A percentile compares a stretch with the other conserved stretches of the same genome.
Evolutionary conservation across 192 early-diverging fungal species (phyloP).

Genomic region (Gaertneriomyces sp.): DNA sequence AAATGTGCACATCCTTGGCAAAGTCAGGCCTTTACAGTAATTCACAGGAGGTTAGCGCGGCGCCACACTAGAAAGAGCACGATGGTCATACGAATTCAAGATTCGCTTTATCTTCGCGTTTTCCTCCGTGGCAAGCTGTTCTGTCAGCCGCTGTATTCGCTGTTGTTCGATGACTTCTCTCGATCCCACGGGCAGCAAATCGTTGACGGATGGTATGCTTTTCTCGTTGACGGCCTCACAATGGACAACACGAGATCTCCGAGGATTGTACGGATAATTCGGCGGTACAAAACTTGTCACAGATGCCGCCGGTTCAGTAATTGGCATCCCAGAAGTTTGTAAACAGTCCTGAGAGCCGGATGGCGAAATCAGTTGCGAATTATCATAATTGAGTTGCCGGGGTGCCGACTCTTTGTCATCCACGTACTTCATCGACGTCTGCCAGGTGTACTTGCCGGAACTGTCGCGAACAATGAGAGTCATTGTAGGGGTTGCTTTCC

Average conservation of each 20-base stretch:
- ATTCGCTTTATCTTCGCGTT: too few relatives aligned
- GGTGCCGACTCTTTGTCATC: constrained; percentile 14
- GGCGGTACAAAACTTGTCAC: constrained; percentile 6
- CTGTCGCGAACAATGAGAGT: constrained; percentile 63
- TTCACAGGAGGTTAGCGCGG: background rate
- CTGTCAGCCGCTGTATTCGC: too few relatives aligned
- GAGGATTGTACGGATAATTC: constrained; percentile 26
- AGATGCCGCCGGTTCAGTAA: too few relatives aligned
- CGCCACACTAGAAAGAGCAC: too few relatives aligned
- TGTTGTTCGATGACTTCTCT: too few relatives aligned
- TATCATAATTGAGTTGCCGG: background rate
- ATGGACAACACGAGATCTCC: constrained; percentile 18
- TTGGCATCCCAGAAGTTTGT: too few relatives aligned
- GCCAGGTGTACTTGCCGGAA: constrained; percentile 71
- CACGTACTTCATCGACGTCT: constrained; percentile 50
- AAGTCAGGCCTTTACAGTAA: background rate
- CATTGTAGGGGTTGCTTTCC: constrained; percentile 39
- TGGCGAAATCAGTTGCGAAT: background rate
- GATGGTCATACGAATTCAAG: too few relatives aligned
- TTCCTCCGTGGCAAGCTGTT: too few relatives aligned
- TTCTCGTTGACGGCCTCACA: constrained; percentile 26
- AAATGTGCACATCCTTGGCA: too few relatives aligned
- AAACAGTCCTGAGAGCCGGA: background rate
- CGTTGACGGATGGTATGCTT: constrained; percentile 31
- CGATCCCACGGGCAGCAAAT: constrained; percentile 1